Conservation (phyloP, 2,329 filamentous ascomycete genomes). For the Cladosporium sp. region DNA sequence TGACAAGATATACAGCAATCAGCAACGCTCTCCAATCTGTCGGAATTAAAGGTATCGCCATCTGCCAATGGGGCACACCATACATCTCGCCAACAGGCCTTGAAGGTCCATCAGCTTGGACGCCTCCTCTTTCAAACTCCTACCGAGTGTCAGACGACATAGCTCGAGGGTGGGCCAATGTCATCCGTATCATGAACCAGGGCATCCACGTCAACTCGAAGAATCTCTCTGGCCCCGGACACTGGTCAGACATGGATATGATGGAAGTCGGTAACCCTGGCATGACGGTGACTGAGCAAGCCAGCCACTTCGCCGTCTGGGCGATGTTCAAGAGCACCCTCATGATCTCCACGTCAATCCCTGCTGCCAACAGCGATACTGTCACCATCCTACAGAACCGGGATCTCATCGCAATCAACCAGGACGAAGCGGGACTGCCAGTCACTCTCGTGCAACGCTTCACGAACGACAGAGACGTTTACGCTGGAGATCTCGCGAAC, state of each 20-base stretch:
- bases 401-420: conserved; percentile 51
- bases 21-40: conserved; percentile 30
- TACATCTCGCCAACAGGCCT: conserved; percentile 28
- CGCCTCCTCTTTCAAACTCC: conserved; percentile 32
- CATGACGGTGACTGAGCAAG: conserved; percentile 43
- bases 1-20: conserved; percentile 29
- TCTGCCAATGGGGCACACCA: conserved; percentile 33
- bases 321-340: conserved; percentile 49
- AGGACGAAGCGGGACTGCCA: conserved; percentile 53
- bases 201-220: conserved; percentile 32
- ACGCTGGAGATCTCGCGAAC: conserved; percentile 39
- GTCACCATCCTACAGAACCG: conserved; percentile 50
- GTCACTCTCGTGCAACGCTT: conserved; percentile 49
- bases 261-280: conserved; percentile 43
- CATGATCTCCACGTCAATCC: conserved; percentile 50
- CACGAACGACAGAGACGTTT: conserved; percentile 43
- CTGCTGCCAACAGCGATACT: conserved; percentile 40
- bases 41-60: conserved; percentile 34
- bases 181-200: conserved; percentile 34
- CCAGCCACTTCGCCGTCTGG: conserved; percentile 52
- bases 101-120: conserved; percentile 35
- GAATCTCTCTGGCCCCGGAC: conserved; percentile 31
- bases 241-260: conserved; percentile 43
- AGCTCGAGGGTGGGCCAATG: conserved; percentile 31
- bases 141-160: conserved; percentile 37